phyloP scores from a whole-genome alignment of 2,329 filamentous ascomycete species.

The Westerdykella ornata region DNA sequence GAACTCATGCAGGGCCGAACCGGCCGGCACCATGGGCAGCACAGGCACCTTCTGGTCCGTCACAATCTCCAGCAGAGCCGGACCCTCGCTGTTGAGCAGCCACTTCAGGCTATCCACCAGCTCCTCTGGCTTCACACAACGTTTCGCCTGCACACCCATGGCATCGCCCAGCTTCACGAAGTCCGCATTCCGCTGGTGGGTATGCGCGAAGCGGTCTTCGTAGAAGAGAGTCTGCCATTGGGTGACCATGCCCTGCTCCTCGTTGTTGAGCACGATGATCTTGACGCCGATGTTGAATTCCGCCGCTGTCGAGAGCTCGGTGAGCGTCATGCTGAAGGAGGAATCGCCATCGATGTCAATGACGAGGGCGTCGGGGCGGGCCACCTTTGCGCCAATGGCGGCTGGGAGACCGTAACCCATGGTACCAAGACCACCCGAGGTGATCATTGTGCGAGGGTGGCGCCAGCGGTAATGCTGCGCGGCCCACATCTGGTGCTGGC shows the following conservation, averaged over 20 bases:
- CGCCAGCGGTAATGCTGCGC: constrained; percentile 97
- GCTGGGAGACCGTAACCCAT: constrained; percentile 96
- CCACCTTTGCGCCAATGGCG: constrained; percentile 92
- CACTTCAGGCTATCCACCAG: constrained; percentile 73
- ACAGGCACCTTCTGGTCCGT: constrained; percentile 88
- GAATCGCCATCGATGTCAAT: constrained; percentile 96
- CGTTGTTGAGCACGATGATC: constrained; percentile 91
- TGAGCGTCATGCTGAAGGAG: constrained; percentile 98
- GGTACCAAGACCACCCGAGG: constrained; percentile 87
- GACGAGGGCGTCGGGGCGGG: constrained; percentile 71
- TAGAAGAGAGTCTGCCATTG: constrained; percentile 99
- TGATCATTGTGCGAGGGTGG: constrained; percentile 87
- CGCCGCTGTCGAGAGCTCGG: constrained; percentile 83
- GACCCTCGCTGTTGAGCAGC: constrained; percentile 79
- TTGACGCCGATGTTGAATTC: constrained; percentile 98
- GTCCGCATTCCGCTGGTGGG: constrained; percentile 90
- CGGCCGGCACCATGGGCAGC: constrained; percentile 93
- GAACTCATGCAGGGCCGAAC: constrained; percentile 85
- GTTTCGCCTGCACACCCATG: constrained; percentile 75
- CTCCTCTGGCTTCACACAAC: constrained; percentile 67
- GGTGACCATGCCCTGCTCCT: constrained; percentile 97
- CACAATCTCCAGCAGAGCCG: constrained; percentile 83
- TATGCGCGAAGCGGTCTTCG: constrained; percentile 86
- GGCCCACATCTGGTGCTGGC: constrained; percentile 98
- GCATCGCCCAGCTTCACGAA: constrained; percentile 90